Conservation (phyloP, 768 basidiomycete genomes). For the Pholiota conissans region DNA sequence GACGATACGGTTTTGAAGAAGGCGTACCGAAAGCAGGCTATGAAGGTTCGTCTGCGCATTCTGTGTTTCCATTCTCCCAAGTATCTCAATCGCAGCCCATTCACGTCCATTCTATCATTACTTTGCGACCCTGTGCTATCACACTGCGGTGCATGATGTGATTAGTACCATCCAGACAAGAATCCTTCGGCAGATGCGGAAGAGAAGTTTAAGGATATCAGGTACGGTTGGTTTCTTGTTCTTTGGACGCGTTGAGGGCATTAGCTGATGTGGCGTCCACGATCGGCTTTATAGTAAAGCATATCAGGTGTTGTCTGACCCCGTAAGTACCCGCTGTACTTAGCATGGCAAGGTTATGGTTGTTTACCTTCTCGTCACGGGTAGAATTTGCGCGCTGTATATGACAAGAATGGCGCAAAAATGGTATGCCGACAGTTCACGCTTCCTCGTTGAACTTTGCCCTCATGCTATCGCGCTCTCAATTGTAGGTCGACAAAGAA, state of each 20-base stretch:
- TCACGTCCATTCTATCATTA: neutral
- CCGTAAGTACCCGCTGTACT: constrained; percentile 46
- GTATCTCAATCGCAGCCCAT: neutral
- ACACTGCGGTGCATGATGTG: neutral
- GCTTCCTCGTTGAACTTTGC: neutral
- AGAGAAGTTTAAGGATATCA: constrained; percentile 96
- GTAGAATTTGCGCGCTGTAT: constrained; percentile 82
- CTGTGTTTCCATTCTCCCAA: neutral
- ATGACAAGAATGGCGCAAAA: constrained; percentile 93
- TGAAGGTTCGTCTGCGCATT: constrained; percentile 62
- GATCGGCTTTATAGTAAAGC: constrained; percentile 65
- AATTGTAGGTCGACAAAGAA: constrained; percentile 66
- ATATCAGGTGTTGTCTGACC: constrained; percentile 87
- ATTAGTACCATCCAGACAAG: constrained; percentile 93
- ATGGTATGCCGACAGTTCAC: constrained; percentile 50
- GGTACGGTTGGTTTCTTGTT: constrained; percentile 43
- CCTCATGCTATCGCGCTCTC: neutral
- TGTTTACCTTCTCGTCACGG: neutral
- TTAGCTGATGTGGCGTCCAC: neutral
- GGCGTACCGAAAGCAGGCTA: constrained; percentile 91
- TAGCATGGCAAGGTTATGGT: neutral
- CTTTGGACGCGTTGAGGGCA: neutral
- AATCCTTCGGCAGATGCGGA: constrained; percentile 92
- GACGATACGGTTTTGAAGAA: constrained; percentile 88
- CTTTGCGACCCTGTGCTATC: neutral